Conservation (phyloP, 78 protist species). For the Speleostelium caveatum region DNA sequence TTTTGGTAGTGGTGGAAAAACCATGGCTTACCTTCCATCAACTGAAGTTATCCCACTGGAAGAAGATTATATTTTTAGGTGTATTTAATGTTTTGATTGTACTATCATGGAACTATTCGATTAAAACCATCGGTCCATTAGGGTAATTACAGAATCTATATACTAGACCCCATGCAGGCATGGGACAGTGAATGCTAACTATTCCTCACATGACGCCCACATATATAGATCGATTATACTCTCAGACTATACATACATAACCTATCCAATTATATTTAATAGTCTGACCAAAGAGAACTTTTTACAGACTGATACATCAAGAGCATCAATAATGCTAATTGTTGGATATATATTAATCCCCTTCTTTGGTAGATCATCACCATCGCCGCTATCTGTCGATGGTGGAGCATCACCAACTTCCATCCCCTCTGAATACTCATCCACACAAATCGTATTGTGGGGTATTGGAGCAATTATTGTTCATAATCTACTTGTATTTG, state of each 20-base stretch:
- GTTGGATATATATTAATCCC: constrained; percentile 54
- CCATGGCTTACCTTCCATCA: constrained; percentile 22
- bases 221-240: constrained; percentile 28
- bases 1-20: constrained; percentile 7
- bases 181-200: too few relatives aligned
- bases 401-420: neutral
- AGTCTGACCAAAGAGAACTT: constrained; percentile 16
- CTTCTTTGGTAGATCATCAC: constrained; percentile 12
- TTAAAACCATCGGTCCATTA: constrained; percentile 71
- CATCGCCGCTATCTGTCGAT: too few relatives aligned
- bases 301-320: constrained; percentile 41
- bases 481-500: neutral
- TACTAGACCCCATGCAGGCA: neutral
- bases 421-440: neutral
- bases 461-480: constrained; percentile 26
- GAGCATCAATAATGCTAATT: constrained; percentile 62
- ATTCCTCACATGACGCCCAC: too few relatives aligned
- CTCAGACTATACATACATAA: constrained; percentile 67
- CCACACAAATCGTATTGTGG: constrained; percentile 1
- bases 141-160: constrained; percentile 15
- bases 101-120: constrained; percentile 38
- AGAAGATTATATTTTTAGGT: constrained; percentile 2
- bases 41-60: constrained; percentile 9
- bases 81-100: constrained; percentile 5
- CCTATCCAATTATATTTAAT: constrained; percentile 54